Evolutionary conservation across 2,329 filamentous ascomycete species (phyloP).

Genomic region (Septoria linicola): DNA sequence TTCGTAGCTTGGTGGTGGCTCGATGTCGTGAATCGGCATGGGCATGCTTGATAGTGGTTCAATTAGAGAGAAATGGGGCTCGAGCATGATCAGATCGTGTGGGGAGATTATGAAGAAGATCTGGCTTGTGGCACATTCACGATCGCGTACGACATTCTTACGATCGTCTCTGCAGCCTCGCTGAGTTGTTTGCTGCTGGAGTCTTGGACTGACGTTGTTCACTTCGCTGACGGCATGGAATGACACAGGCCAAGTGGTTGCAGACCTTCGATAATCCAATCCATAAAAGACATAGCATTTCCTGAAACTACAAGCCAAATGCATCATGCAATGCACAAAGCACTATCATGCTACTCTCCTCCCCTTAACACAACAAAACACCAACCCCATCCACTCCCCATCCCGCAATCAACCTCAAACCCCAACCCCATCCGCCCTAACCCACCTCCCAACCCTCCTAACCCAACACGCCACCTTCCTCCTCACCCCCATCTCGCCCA

Average conservation of each 20-base stretch:
- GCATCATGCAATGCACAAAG: too few species aligned
- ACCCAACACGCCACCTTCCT: neutral
- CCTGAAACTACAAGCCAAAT: too few species aligned
- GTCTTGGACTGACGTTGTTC: too few species aligned
- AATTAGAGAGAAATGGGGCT: too few species aligned
- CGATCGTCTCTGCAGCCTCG: too few species aligned
- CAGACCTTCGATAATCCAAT: too few species aligned
- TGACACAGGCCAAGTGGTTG: too few species aligned
- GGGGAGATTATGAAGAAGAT: neutral
- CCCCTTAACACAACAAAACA: too few species aligned
- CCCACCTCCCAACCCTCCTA: neutral
- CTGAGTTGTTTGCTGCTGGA: too few species aligned
- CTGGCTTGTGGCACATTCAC: slow-evolving; percentile 1
- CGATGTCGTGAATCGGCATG: neutral
- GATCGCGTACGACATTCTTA: neutral
- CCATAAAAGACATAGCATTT: too few species aligned
- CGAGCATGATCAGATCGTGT: neutral
- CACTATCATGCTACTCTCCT: too few species aligned
- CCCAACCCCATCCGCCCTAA: neutral
- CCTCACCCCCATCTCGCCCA: neutral
- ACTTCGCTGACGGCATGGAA: neutral
- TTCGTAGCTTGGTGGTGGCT: slow-evolving; percentile 12
- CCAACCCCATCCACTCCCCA: too few species aligned
- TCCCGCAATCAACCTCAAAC: neutral
- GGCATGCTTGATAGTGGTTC: neutral